Conservation (phyloP, 306 rosid genomes). For the Argentina anserina region DNA sequence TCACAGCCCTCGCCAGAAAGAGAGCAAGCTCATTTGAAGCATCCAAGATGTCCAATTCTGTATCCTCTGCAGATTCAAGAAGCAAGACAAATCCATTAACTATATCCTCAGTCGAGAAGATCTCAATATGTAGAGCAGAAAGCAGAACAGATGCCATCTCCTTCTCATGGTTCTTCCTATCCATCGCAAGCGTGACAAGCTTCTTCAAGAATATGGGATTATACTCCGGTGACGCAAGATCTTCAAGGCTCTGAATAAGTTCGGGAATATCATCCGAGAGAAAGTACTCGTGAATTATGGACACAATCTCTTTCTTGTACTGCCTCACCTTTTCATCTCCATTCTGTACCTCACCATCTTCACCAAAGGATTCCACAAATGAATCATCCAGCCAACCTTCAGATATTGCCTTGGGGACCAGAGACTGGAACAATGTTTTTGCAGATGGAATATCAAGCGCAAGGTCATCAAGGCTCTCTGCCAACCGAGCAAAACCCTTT, state of each 20-base stretch:
- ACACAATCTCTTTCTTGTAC: constrained; percentile 77
- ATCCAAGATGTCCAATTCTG: constrained; percentile 86
- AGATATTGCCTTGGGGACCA: constrained; percentile 70
- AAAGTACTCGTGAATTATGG: constrained; percentile 90
- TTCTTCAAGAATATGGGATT: constrained; percentile 88
- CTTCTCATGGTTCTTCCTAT: constrained; percentile 93
- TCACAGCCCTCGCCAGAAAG: constrained; percentile 90
- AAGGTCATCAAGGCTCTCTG: constrained; percentile 94
- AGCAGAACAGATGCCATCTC: constrained; percentile 98
- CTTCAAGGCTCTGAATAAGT: constrained; percentile 83
- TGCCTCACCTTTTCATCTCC: constrained; percentile 63
- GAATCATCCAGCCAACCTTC: constrained; percentile 98
- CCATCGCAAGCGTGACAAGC: constrained; percentile 92
- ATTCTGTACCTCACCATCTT: constrained; percentile 49
- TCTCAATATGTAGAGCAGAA: constrained; percentile 92
- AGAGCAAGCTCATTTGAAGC: constrained; percentile 97
- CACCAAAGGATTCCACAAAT: constrained; percentile 47
- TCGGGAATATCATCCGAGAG: constrained; percentile 96
- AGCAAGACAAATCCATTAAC: constrained; percentile 83
- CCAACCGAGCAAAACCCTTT: constrained; percentile 87
- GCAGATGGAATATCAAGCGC: constrained; percentile 96
- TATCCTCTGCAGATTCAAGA: constrained; percentile 89
- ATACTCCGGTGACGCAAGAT: constrained; percentile 71
- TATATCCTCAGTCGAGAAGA: constrained; percentile 87
- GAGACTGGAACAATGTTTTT: constrained; percentile 52